Conservation (phyloP, 2,329 filamentous ascomycete genomes). For the Emericellopsis cladophorae region DNA sequence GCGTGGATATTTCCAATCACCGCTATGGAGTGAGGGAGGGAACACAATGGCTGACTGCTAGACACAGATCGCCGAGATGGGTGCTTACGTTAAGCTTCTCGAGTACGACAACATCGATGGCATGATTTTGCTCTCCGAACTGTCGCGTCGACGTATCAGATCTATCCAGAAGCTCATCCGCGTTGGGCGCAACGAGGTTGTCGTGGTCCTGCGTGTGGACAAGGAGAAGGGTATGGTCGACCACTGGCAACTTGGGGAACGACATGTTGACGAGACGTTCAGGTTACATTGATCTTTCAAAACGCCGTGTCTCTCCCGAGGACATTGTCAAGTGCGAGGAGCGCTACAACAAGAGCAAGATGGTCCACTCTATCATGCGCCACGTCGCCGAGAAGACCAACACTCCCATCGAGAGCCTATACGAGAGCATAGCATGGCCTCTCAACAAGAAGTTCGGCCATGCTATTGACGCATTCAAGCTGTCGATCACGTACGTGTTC, state of each 20-base stretch:
- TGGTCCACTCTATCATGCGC: conserved; percentile 97
- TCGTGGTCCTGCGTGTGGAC: conserved; percentile 95
- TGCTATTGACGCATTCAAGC: conserved; percentile 95
- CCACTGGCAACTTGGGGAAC: conserved; percentile 1
- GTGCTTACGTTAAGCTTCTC: conserved; percentile 96
- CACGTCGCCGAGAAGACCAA: conserved; percentile 96
- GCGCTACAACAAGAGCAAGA: conserved; percentile 99
- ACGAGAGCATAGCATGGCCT: conserved; percentile 92
- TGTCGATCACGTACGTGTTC: conserved; percentile 76
- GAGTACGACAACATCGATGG: conserved; percentile 99
- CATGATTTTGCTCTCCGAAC: conserved; percentile 97
- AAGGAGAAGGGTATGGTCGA: conserved; percentile 76
- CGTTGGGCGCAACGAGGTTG: conserved; percentile 95
- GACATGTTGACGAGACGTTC: not conserved
- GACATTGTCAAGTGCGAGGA: conserved; percentile 98
- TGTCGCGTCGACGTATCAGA: conserved; percentile 95
- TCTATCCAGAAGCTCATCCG: conserved; percentile 98
- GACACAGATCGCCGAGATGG: conserved; percentile 91
- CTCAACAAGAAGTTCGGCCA: conserved; percentile 96
- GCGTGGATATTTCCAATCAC: not conserved
- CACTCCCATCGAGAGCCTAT: conserved; percentile 86
- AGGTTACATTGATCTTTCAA: conserved; percentile 94
- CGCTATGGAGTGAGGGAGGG: not conserved
- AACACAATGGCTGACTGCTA: conserved; percentile 7
- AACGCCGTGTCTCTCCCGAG: conserved; percentile 93